phyloP scores from a whole-genome alignment of 208 protist species.

The Porcisia hertigi region DNA sequence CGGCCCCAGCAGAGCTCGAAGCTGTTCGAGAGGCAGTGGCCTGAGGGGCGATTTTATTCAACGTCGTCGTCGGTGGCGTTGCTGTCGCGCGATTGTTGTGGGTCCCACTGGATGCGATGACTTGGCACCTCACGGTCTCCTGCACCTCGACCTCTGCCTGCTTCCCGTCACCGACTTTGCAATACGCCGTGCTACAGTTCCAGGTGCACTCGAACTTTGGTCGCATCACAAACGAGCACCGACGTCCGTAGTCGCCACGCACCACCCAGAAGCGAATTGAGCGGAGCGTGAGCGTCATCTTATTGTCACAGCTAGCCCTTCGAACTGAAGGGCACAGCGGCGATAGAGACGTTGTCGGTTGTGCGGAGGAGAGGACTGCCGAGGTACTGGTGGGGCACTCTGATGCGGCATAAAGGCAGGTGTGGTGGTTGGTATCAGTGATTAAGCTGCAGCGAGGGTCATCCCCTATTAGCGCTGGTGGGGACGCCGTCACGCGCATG shows the following conservation, averaged over 20 bases:
- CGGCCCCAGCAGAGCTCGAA: neutral
- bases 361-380: neutral
- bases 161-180: slow-evolving; percentile 14
- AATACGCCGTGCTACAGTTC: slow-evolving; percentile 21
- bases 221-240: slow-evolving; percentile 17
- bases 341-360: neutral
- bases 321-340: neutral
- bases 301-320: slow-evolving; percentile 2
- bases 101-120: neutral
- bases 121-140: slow-evolving; percentile 26
- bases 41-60: neutral
- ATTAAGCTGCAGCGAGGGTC: neutral
- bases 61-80: neutral
- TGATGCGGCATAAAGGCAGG: neutral
- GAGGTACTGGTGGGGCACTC: neutral
- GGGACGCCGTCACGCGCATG: neutral
- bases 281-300: slow-evolving; percentile 28
- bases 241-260: slow-evolving; percentile 31
- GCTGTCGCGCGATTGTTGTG: neutral
- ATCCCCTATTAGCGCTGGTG: neutral
- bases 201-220: slow-evolving; percentile 29
- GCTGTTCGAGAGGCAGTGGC: neutral
- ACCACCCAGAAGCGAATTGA: slow-evolving; percentile 24
- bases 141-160: slow-evolving; percentile 30
- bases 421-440: neutral